Conservation (phyloP, 306 rosid genomes). For the Lathyrus aphaca region DNA sequence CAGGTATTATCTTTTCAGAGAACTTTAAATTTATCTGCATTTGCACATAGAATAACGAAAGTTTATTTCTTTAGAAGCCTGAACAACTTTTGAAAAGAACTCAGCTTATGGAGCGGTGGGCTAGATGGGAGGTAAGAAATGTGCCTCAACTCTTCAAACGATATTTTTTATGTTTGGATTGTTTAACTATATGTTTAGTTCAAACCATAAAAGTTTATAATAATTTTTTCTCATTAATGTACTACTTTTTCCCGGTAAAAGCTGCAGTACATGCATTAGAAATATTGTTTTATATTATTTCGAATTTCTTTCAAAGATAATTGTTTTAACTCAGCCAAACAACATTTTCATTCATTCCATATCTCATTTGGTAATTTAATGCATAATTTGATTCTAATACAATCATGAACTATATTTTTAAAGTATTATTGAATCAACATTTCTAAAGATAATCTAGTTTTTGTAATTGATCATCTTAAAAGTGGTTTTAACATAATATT, state of each 20-base stretch:
- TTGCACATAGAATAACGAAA: constrained; percentile 17
- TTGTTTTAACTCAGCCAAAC: constrained; percentile 7
- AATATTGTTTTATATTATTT: constrained; percentile 19
- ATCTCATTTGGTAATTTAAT: not conserved
- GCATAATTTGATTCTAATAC: constrained; percentile 3
- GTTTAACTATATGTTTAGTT: constrained; percentile 13
- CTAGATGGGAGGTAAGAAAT: constrained; percentile 95
- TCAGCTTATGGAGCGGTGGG: constrained; percentile 99
- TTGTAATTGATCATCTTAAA: constrained; percentile 22
- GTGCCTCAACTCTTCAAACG: constrained; percentile 26
- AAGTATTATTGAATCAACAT: constrained; percentile 12
- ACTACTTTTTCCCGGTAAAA: not conserved
- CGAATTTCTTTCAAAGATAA: not conserved
- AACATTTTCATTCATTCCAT: constrained; percentile 7
- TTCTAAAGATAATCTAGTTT: not conserved
- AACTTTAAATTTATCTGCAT: constrained; percentile 17
- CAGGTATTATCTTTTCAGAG: constrained; percentile 60
- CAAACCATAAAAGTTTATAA: not conserved
- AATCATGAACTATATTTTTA: constrained; percentile 16
- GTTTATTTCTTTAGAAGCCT: constrained; percentile 69
- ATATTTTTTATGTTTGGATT: constrained; percentile 22
- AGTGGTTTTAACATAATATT: constrained; percentile 6
- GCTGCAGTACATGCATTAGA: not conserved
- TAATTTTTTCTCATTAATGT: not conserved
- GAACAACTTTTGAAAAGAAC: constrained; percentile 92